phyloP scores from a whole-genome alignment of 441 rosid species.

The Theobroma grandiflorum region DNA sequence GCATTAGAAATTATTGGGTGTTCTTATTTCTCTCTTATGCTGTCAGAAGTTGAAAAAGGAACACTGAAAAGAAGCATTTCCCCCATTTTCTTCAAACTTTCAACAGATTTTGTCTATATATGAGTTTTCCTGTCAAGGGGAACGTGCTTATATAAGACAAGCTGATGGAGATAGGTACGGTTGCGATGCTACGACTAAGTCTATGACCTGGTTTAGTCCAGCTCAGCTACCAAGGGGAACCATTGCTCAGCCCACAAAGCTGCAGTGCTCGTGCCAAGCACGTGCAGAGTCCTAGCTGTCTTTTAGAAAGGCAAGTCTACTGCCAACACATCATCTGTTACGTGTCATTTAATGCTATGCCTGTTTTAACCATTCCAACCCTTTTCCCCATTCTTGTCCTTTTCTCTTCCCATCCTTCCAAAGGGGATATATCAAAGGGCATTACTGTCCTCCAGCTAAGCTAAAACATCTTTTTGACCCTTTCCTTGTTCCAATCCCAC shows the following conservation, averaged over 20 bases:
- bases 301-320: not conserved
- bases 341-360: constrained; percentile 10
- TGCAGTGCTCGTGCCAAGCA: constrained; percentile 5
- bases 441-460: constrained; percentile 51
- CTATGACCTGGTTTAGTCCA: not conserved
- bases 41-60: not conserved
- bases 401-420: constrained; percentile 33
- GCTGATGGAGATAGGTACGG: not conserved
- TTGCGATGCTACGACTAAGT: not conserved
- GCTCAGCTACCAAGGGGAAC: constrained; percentile 8
- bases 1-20: not conserved
- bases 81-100: not conserved
- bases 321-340: constrained; percentile 22
- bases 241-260: constrained; percentile 18
- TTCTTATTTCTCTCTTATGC: not conserved
- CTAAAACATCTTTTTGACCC: constrained; percentile 38
- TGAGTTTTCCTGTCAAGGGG: not conserved
- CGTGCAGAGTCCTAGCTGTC: constrained; percentile 23
- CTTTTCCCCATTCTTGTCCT: constrained; percentile 20
- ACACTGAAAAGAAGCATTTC: not conserved
- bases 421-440: constrained; percentile 31
- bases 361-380: constrained; percentile 29
- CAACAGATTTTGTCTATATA: constrained; percentile 24
- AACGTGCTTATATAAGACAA: not conserved
- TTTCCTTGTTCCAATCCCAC: constrained; percentile 20